Evolutionary conservation across 306 rosid genomes (phyloP).

Genomic region (Rubus parviflorus): DNA sequence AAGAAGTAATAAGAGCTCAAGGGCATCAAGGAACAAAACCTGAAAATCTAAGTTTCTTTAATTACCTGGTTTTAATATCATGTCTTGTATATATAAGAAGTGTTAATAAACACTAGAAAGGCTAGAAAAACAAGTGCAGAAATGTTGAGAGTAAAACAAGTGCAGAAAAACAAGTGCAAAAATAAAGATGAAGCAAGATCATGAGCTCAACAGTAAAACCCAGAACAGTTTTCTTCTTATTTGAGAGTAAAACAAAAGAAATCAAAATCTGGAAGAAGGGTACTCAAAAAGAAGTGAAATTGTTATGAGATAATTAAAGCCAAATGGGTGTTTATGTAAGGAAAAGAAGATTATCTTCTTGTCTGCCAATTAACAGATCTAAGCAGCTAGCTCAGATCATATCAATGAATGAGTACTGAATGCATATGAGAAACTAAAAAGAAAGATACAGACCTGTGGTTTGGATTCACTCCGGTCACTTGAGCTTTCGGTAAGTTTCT

Average conservation of each 20-base stretch:
- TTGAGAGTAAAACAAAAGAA: neutral
- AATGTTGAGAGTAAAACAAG: neutral
- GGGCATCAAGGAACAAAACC: neutral
- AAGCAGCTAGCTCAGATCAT: neutral
- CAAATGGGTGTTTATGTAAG: neutral
- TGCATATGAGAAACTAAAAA: neutral
- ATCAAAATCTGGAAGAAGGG: neutral
- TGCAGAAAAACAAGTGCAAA: neutral
- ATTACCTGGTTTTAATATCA: neutral
- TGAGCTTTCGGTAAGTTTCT: slow-evolving; percentile 62
- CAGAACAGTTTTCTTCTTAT: neutral
- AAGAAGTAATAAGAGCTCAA: neutral
- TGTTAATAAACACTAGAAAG: neutral
- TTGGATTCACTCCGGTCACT: slow-evolving; percentile 43
- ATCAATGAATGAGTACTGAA: neutral
- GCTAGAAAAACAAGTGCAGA: neutral
- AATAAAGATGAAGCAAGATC: neutral
- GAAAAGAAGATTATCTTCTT: neutral
- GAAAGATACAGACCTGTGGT: slow-evolving; percentile 42
- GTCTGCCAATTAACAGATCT: neutral
- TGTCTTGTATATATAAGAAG: neutral
- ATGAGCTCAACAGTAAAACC: neutral
- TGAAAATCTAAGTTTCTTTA: neutral
- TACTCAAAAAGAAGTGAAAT: neutral
- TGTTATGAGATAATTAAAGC: neutral